Conservation (phyloP, 176 grass and related monocot species). For the Phragmites australis region DNA sequence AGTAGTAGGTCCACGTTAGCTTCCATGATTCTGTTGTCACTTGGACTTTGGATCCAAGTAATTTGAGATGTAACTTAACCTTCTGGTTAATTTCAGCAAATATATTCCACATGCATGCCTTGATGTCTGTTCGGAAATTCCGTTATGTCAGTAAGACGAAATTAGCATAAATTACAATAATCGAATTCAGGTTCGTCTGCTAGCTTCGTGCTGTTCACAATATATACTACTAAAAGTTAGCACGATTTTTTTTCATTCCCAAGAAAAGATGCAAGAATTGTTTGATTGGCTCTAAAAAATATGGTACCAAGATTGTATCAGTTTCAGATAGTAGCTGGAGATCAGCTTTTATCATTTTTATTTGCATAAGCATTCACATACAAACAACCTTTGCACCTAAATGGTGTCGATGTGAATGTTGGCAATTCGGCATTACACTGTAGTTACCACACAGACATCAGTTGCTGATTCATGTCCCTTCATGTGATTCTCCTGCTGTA, state of each 20-base stretch:
- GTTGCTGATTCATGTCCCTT: slow-evolving; percentile 21
- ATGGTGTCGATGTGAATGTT: slow-evolving; percentile 21
- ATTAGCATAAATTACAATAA: not conserved
- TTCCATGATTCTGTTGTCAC: slow-evolving; percentile 9
- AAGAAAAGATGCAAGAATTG: not conserved
- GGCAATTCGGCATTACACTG: not conserved
- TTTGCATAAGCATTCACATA: not conserved
- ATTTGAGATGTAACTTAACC: not conserved
- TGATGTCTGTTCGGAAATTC: slow-evolving; percentile 13
- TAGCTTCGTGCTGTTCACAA: not conserved
- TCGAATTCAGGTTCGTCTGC: not conserved
- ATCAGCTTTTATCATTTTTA: not conserved
- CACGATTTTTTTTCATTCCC: not conserved
- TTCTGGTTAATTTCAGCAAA: slow-evolving; percentile 14
- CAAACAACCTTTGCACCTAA: slow-evolving; percentile 8
- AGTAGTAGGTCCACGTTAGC: not conserved
- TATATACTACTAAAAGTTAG: not conserved
- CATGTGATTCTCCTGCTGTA: not conserved
- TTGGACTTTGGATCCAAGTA: not conserved
- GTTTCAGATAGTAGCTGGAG: not conserved
- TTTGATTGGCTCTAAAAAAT: not conserved
- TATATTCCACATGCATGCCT: not conserved
- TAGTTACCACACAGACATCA: slow-evolving; percentile 23
- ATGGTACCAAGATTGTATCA: not conserved
- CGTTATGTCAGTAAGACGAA: not conserved